Base-by-base conservation (phyloP, 2,329 filamentous ascomycete species). In the Aspergillus persii region DNA sequence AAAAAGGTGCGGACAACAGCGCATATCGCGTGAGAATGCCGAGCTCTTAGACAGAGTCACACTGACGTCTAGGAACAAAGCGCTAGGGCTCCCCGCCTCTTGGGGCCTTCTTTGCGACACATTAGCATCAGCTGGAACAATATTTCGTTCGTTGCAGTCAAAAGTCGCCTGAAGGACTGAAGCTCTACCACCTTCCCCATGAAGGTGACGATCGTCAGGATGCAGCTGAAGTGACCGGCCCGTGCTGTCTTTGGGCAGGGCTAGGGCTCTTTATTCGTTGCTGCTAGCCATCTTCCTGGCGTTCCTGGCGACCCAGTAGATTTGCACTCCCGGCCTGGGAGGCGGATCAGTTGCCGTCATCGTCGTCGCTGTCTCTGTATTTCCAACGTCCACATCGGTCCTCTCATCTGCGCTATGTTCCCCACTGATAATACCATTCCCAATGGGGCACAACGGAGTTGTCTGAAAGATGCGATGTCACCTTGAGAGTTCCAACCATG, bases 401-500 rank as follows among this genome's bases (percentile, higher is more conserved):
- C 55, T 55, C 15, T 48, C 57, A 60, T 56, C 47, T 54, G 54
- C 49, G 51, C 44, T 31, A 3, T 47, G 44, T 52, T 56, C 49
- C 51, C 54, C 49, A 31, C 56, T 58, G 53, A 61, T 56, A 58
- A 52, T 58, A 53, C 53, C 56, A 48, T 57, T 48, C 59, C 61
- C 63, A 59, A 63, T 54, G 63, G 63, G 56, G 61, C 54, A 63
- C 61, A 61, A 63, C 55, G 49, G 52, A 62, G 58, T 62, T 55
- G 53, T 60, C 58, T 65, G 59, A 58, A 23, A 57, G 59, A 63
- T 57, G 63, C 66, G 62, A 66, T 68, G 66, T 65, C 54, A 68
- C 66, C 66, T 59, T 66, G 54, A 57, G 57, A 60, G 62, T 63
- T 67, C 62, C 54, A 46, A 59, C 53, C 33, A 57, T 30, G 50